Evolutionary conservation across 768 basidiomycete genomes (phyloP).

Genomic region (Termitomyces sp.): DNA sequence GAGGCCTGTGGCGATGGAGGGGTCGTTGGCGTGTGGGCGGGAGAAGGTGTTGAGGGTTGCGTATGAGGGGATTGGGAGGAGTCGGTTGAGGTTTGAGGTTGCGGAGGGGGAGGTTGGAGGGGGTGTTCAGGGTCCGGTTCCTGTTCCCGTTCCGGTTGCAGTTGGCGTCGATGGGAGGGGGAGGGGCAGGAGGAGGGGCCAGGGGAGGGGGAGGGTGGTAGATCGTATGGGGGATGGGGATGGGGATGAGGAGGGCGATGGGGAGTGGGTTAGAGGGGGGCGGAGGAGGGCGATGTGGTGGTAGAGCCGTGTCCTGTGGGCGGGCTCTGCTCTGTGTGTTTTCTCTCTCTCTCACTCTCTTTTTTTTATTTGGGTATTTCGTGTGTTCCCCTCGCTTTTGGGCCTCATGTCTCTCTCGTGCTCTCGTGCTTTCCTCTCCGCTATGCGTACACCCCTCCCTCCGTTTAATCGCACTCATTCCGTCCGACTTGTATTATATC

Average conservation of each 20-base stretch:
- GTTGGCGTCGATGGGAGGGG: not conserved
- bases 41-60: conserved; percentile 59
- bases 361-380: not conserved
- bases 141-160: not conserved
- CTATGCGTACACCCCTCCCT: not conserved
- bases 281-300: not conserved
- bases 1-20: conserved; percentile 47
- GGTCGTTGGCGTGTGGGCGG: conserved; percentile 48
- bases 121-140: not conserved
- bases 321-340: not conserved
- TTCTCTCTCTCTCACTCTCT: not conserved
- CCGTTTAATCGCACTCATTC: not conserved
- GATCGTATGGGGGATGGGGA: not conserved
- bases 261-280: not conserved
- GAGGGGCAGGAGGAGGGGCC: not conserved
- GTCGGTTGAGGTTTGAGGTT: conserved; percentile 32
- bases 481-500: not conserved
- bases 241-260: not conserved
- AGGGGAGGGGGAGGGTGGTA: not conserved
- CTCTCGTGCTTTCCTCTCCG: not conserved
- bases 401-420: not conserved
- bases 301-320: not conserved
- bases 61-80: conserved; percentile 59
- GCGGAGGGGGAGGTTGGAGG: not conserved
- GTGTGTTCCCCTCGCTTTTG: not conserved